phyloP scores from a whole-genome alignment of 257 asterid genomes.

The Penstemon eatonii region DNA sequence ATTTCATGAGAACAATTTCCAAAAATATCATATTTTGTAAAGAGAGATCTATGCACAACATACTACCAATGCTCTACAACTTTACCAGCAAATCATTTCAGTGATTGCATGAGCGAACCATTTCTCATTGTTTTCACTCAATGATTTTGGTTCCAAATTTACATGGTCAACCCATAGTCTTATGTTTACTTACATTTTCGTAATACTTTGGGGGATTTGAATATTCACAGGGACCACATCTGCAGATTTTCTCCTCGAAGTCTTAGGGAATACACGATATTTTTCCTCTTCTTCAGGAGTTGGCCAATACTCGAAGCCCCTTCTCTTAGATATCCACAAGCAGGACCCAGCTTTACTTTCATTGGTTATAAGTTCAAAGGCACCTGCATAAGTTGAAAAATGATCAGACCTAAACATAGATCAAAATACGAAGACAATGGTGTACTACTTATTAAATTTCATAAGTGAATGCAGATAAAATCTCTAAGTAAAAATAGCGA shows the following conservation, averaged over 20 bases:
- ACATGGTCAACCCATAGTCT: conserved; percentile 3
- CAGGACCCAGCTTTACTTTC: conserved; percentile 94
- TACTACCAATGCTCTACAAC: neutral
- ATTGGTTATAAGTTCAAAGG: conserved; percentile 75
- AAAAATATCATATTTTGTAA: conserved; percentile 2
- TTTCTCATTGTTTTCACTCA: conserved; percentile 17
- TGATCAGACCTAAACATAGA: conserved; percentile 23
- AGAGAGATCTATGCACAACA: conserved; percentile 4
- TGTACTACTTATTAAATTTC: conserved; percentile 5
- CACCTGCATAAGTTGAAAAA: conserved; percentile 52
- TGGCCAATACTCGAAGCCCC: conserved; percentile 95
- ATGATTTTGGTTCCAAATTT: conserved; percentile 6
- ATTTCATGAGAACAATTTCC: conserved; percentile 12
- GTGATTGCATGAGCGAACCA: neutral
- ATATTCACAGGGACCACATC: conserved; percentile 45
- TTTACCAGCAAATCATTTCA: neutral
- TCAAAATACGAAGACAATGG: conserved; percentile 17
- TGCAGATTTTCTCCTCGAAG: conserved; percentile 44
- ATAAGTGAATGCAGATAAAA: neutral
- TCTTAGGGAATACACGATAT: conserved; percentile 43
- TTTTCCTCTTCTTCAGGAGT: conserved; percentile 83
- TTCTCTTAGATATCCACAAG: conserved; percentile 82
- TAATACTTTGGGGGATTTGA: conserved; percentile 73
- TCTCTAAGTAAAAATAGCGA: too few relatives aligned
- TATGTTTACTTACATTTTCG: conserved; percentile 64